phyloP scores from a whole-genome alignment of 1,284 basidiomycete species.

The Pseudozyma flocculosa region DNA sequence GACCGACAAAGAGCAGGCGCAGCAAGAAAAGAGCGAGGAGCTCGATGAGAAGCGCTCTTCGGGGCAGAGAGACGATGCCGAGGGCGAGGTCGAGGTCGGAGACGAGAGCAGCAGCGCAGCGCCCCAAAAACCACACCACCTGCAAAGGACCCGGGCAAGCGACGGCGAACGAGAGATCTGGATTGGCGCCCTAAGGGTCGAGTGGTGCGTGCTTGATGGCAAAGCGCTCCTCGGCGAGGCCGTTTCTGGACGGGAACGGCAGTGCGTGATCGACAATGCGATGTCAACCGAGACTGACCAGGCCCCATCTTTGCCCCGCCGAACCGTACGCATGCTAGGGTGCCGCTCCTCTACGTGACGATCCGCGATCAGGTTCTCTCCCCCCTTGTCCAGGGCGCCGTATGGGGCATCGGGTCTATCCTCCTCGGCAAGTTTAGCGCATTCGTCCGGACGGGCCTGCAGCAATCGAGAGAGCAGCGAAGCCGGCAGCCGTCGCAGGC shows the following conservation, averaged over 20 bases:
- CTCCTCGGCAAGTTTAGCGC: background rate
- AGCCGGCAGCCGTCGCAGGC: background rate
- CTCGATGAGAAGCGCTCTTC: too few relatives aligned
- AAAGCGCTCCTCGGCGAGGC: too few relatives aligned
- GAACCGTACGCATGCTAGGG: constrained; percentile 34
- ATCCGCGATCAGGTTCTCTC: constrained; percentile 48
- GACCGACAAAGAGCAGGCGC: constrained; percentile 1
- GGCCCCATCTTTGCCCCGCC: too few relatives aligned
- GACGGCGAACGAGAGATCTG: constrained; percentile 30
- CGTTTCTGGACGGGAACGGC: too few relatives aligned
- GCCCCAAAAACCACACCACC: too few relatives aligned
- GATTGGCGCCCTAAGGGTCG: constrained; percentile 43
- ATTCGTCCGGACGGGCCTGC: background rate
- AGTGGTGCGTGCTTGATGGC: constrained; percentile 54
- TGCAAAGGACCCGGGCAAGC: background rate
- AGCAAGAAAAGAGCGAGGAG: background rate
- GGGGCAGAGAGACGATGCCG: too few relatives aligned
- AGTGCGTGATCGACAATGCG: too few relatives aligned
- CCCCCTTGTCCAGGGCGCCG: constrained; percentile 43
- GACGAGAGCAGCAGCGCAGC: too few relatives aligned
- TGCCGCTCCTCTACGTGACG: constrained; percentile 45
- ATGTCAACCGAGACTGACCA: too few relatives aligned
- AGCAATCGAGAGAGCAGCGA: background rate
- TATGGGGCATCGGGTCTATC: constrained; percentile 31
- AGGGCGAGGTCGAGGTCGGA: too few relatives aligned